Percentiles rank a stretch among this genome's conserved stretches.
phyloP scores from a whole-genome alignment of 1,284 basidiomycete species.

The Ganoderma multipileum region DNA sequence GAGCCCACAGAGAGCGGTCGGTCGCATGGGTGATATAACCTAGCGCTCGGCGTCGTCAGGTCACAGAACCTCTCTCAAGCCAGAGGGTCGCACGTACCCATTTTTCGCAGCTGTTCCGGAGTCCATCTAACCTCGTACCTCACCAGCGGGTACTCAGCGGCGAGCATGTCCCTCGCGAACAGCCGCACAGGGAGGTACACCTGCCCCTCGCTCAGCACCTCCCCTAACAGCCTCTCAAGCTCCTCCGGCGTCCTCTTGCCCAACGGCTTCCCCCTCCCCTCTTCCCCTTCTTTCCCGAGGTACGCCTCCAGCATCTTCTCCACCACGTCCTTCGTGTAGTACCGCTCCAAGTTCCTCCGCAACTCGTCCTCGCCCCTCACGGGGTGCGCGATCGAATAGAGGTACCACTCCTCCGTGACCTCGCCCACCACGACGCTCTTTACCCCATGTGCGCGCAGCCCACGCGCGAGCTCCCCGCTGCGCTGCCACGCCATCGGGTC shows the following conservation, averaged over 20 bases:
- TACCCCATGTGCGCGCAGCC: conserved; percentile 64
- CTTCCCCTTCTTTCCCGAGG: conserved; percentile 24
- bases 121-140: conserved; percentile 76
- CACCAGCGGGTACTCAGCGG: conserved; percentile 64
- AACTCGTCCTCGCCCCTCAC: conserved; percentile 56
- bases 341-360: conserved; percentile 63
- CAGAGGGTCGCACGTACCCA: conserved; percentile 49
- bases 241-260: conserved; percentile 48
- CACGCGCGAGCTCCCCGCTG: conserved; percentile 61
- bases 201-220: conserved; percentile 70
- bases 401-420: conserved; percentile 77
- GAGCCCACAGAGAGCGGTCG: conserved; percentile 59
- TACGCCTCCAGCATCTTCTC: conserved; percentile 55
- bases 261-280: conserved; percentile 37
- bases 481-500: conserved; percentile 75
- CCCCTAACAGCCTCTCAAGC: conserved; percentile 56
- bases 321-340: conserved; percentile 60
- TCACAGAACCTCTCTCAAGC: background rate
- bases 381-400: conserved; percentile 74
- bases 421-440: conserved; percentile 70
- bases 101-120: conserved; percentile 59
- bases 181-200: conserved; percentile 74
- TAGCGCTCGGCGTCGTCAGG: conserved; percentile 32
- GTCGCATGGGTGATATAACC: conserved; percentile 75
- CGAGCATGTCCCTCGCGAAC: conserved; percentile 63